Base-by-base conservation (phyloP, 2,329 filamentous ascomycete species). In the Alternaria dauci region DNA sequence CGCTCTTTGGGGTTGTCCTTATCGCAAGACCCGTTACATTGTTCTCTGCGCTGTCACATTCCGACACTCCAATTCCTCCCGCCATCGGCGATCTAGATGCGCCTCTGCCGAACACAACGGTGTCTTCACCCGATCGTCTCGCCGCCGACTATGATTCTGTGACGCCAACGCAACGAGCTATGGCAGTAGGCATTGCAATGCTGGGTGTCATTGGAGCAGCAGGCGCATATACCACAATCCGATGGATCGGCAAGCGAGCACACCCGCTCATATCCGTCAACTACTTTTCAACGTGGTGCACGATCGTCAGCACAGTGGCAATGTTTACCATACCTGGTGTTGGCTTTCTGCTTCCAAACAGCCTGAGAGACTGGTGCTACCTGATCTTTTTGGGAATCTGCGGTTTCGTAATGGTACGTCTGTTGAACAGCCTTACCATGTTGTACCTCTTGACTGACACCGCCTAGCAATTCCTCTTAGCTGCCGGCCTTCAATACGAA, bases 201-300 rank as follows among this genome's bases (percentile, higher is more conserved):
- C 56, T 96, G 0, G 93, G 93, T 2, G 93, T 96, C 0, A 68
- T 93, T 1, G 94, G 94, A 8, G 87, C 89, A 8, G 88, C 91
- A 0, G 86, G 86, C 3, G 92, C 92, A 8, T 93, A 89, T 71
- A 92, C 89, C 0, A 87, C 87, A 0, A 90, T 97, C 64, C 86
- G 93, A 16, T 88, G 90, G 78, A 94, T 97, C 62, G 93, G 94
- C 14, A 87, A 87, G 68, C 86, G 91, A 28, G 90, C 91, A 0
- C 92, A 96, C 73, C 87, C 93, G 0, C 82, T 97, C n/a, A 88
- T 96, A 58, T 91, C 87, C 2, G 92, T 96, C 57, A 96, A 92
- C 71, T 96, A 94, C 78, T 96, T 97, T 72, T 88, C 88, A 3
- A 81, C 83, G 0, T 89, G 87, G 80, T 91, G 89, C 69, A 89